Evolutionary conservation across 768 basidiomycete genomes (phyloP).

Genomic region (Coprinopsis sp.): DNA sequence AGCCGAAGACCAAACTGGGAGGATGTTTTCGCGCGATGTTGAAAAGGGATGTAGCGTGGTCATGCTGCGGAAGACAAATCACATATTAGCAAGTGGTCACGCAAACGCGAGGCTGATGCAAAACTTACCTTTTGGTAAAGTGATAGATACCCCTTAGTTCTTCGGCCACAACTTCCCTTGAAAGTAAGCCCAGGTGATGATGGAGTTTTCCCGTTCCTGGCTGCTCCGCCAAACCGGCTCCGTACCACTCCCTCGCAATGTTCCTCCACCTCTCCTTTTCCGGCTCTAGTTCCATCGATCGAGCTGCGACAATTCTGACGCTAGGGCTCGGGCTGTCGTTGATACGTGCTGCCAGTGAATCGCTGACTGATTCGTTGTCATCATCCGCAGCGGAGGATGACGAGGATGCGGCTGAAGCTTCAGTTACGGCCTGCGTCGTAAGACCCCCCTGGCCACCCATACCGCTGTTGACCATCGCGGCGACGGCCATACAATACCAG

Average conservation of each 20-base stretch:
- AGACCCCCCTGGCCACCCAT: constrained; percentile 39
- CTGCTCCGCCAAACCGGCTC: constrained; percentile 75
- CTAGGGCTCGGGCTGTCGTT: constrained; percentile 68
- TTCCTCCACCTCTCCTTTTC: constrained; percentile 90
- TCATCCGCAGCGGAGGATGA: constrained; percentile 11
- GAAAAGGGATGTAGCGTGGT: constrained; percentile 85
- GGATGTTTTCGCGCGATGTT: constrained; percentile 84
- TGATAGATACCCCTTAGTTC: constrained; percentile 88
- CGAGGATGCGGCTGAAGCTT: constrained; percentile 31
- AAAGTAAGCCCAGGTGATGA: constrained; percentile 87
- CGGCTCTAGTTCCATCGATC: constrained; percentile 78
- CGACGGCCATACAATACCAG: constrained; percentile 92
- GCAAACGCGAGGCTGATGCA: constrained; percentile 1
- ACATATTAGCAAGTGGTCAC: constrained; percentile 8
- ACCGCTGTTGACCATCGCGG: constrained; percentile 66
- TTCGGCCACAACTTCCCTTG: constrained; percentile 76
- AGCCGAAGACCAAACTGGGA: constrained; percentile 80
- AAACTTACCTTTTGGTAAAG: constrained; percentile 83
- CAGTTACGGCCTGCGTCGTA: constrained; percentile 53
- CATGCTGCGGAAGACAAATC: constrained; percentile 51
- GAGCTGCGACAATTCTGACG: constrained; percentile 81
- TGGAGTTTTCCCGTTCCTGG: constrained; percentile 95
- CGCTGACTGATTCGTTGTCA: constrained; percentile 41
- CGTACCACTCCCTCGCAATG: constrained; percentile 93
- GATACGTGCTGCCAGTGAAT: constrained; percentile 48